Evolutionary conservation across 202 grass and related monocot species (phyloP).

Genomic region (Bolboschoenoplectus hybrid): DNA sequence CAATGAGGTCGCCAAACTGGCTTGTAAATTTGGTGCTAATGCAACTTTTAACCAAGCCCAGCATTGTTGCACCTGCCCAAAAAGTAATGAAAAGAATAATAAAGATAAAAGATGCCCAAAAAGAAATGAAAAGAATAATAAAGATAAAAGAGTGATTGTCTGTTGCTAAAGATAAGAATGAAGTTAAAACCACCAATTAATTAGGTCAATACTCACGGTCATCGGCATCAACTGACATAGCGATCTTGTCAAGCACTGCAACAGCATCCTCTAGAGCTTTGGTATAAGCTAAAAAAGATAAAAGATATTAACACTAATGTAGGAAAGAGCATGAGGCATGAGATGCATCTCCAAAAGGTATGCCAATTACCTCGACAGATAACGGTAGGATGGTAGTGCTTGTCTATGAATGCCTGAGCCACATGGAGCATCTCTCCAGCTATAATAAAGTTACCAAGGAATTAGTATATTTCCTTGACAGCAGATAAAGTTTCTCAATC

Average conservation of each 20-base stretch:
- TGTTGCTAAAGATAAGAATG: not conserved
- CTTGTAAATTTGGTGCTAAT: slow-evolving; percentile 98
- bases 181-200: slow-evolving; percentile 28
- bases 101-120: slow-evolving; percentile 34
- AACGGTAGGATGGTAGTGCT: slow-evolving; percentile 91
- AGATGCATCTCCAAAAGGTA: not conserved
- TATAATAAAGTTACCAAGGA: slow-evolving; percentile 42
- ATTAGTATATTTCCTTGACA: not conserved
- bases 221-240: slow-evolving; percentile 81
- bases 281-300: slow-evolving; percentile 69
- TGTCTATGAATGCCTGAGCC: slow-evolving; percentile 88
- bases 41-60: slow-evolving; percentile 87
- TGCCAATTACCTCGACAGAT: slow-evolving; percentile 77
- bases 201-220: slow-evolving; percentile 73
- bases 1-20: slow-evolving; percentile 94
- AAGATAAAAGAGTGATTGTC: slow-evolving; percentile 13
- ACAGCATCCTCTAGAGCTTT: slow-evolving; percentile 91
- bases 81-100: slow-evolving; percentile 25
- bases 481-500: not conserved
- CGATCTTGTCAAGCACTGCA: slow-evolving; percentile 93
- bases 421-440: slow-evolving; percentile 99
- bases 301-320: slow-evolving; percentile 14
- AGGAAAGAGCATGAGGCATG: slow-evolving; percentile 32
- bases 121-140: slow-evolving; percentile 12
- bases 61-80: slow-evolving; percentile 51